Evolutionary conservation across 1,139 yeast species (phyloP).

Genomic region (Ogataea hybrid): DNA sequence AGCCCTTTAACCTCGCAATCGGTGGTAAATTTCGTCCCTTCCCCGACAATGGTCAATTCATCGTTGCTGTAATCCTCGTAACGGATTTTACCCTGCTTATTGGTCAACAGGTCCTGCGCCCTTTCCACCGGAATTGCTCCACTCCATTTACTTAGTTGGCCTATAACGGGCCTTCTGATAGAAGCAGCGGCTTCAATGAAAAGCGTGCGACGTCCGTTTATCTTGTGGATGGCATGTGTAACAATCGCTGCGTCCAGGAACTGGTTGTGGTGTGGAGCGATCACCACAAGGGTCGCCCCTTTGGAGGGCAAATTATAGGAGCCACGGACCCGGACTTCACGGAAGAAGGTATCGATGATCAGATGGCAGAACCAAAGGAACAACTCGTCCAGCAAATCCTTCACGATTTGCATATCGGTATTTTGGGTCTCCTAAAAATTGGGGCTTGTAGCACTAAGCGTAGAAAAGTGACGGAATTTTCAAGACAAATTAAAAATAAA

Average conservation of each 20-base stretch:
- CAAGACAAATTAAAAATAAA: background rate
- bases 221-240: conserved; percentile 48
- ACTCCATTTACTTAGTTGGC: conserved; percentile 53
- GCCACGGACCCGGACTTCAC: conserved; percentile 70
- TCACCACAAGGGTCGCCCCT: conserved; percentile 71
- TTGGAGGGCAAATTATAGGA: conserved; percentile 62
- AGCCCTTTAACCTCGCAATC: conserved; percentile 52
- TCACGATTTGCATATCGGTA: conserved; percentile 2
- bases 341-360: conserved; percentile 48
- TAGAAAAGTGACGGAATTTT: background rate
- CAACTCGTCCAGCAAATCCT: conserved; percentile 25
- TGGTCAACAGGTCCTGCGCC: conserved; percentile 61
- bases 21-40: conserved; percentile 46
- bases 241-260: conserved; percentile 70
- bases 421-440: background rate
- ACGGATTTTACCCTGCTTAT: conserved; percentile 46
- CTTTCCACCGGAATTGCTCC: conserved; percentile 73
- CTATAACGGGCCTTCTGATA: conserved; percentile 50
- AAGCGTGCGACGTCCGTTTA: conserved; percentile 43
- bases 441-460: background rate
- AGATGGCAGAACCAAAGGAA: conserved; percentile 36
- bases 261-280: conserved; percentile 83
- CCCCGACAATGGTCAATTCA: conserved; percentile 41
- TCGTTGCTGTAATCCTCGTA: conserved; percentile 37
- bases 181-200: conserved; percentile 67